Percentiles rank a stretch among this genome's conserved stretches.
phyloP scores from a whole-genome alignment of 352 stramenopile genomes.

The Phytophthora colocasiae region DNA sequence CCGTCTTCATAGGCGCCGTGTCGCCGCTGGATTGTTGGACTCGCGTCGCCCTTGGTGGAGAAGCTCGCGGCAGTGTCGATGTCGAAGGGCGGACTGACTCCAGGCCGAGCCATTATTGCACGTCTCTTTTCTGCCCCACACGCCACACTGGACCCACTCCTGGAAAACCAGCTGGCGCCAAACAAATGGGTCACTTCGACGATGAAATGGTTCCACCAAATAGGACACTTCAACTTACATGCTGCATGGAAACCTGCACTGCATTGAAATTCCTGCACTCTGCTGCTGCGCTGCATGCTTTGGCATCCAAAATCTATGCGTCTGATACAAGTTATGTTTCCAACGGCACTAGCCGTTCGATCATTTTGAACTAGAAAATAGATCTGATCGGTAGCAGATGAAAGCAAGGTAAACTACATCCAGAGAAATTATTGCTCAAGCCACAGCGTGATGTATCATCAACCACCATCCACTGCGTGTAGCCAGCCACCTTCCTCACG shows the following conservation, averaged over 20 bases:
- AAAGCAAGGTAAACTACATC: no score
- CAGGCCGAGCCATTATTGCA: neutral
- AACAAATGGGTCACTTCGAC: slow-evolving; percentile 1
- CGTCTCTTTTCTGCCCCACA: neutral
- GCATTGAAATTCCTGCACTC: no score
- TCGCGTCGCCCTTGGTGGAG: neutral
- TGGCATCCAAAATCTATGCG: no score
- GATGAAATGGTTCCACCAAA: neutral
- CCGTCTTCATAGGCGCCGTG: no score
- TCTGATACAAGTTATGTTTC: neutral
- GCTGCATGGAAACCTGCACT: no score
- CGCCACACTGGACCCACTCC: no score
- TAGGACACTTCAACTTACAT: no score
- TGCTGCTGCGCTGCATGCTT: no score
- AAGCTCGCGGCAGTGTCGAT: neutral
- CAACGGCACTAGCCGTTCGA: neutral
- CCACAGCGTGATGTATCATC: no score
- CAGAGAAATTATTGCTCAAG: no score
- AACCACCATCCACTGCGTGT: no score
- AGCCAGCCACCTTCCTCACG: no score
- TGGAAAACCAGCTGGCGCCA: neutral
- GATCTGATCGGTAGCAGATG: neutral
- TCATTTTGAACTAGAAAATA: neutral
- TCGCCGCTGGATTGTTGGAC: slow-evolving; percentile 7
- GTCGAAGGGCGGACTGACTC: slow-evolving; percentile 8